These are phyloP conservation scores for Dictyostelium firmibasis DNA, from an alignment of 78 protist genomes.

Conservation along the genomic window DNA sequence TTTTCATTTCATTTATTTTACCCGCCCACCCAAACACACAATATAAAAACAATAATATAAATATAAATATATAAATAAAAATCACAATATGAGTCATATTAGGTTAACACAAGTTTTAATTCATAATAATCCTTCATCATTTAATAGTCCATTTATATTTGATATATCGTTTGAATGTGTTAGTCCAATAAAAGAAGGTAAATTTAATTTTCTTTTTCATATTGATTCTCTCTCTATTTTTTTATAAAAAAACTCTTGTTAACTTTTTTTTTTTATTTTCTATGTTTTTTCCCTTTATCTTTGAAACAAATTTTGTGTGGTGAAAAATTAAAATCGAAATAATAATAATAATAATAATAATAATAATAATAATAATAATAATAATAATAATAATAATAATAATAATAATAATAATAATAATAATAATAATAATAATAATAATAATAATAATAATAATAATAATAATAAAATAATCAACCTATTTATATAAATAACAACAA, in stretches of 20 bases:
- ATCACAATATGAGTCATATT: conserved; percentile 42
- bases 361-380: no score
- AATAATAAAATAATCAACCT: no score
- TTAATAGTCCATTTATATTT: conserved; percentile 57
- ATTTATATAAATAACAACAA: no score
- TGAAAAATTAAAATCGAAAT: not conserved
- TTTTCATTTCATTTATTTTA: not conserved
- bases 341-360: not conserved
- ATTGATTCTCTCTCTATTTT: no score
- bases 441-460: no score
- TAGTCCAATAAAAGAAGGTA: conserved; percentile 58
- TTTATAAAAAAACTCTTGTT: no score
- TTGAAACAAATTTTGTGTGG: not conserved
- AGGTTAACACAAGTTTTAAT: conserved; percentile 56
- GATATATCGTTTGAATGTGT: conserved; percentile 76
- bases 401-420: no score
- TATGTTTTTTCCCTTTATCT: not conserved
- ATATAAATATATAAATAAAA: not conserved
- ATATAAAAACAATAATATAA: not conserved
- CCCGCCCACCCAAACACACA: not conserved
- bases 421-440: no score
- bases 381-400: no score
- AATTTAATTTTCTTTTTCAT: not conserved
- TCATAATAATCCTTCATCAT: conserved; percentile 64
- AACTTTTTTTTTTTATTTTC: not conserved